These are phyloP conservation scores for Geotrichum fermentans DNA, from an alignment of 1,139 yeast genomes.

Conservation along the genomic window DNA sequence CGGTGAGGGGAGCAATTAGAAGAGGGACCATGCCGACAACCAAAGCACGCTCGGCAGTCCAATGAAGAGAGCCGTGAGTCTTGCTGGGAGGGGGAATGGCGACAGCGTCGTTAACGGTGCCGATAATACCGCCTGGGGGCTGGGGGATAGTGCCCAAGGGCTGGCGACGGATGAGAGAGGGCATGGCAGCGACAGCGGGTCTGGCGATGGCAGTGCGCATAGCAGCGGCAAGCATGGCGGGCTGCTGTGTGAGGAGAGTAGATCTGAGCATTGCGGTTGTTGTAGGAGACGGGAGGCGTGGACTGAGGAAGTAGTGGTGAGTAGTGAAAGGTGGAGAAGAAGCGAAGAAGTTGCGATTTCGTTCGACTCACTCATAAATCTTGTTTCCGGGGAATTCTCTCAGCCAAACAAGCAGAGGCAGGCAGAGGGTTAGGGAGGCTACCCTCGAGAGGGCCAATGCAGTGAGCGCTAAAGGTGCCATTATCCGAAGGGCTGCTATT, in stretches of 20 bases:
- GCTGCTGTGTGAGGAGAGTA: constrained; percentile 16
- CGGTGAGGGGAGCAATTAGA: constrained; percentile 64
- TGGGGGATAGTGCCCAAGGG: constrained; percentile 40
- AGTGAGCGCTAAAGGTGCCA: background rate
- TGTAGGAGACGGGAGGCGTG: background rate
- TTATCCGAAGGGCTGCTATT: background rate
- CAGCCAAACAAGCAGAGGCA: background rate
- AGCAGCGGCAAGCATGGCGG: constrained; percentile 11
- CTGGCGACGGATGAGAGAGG: constrained; percentile 41
- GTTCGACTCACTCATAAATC: too few relatives aligned
- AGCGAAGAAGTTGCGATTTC: background rate
- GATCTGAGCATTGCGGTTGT: constrained; percentile 17
- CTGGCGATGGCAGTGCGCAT: constrained; percentile 14
- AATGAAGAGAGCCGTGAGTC: constrained; percentile 80
- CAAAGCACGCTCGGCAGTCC: constrained; percentile 74
- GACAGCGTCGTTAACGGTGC: constrained; percentile 78
- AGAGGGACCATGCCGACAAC: constrained; percentile 72
- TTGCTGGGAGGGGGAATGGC: constrained; percentile 56
- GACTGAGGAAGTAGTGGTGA: background rate
- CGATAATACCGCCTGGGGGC: constrained; percentile 44
- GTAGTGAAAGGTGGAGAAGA: constrained; percentile 2
- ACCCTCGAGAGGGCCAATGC: background rate
- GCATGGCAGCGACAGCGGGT: constrained; percentile 10
- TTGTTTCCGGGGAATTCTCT: constrained; percentile 15
- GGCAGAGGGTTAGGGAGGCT: background rate